Evolutionary conservation across 441 rosid genomes (phyloP), one percentile per base, ranked within the genome.

Genomic region (Sinapis alba): DNA sequence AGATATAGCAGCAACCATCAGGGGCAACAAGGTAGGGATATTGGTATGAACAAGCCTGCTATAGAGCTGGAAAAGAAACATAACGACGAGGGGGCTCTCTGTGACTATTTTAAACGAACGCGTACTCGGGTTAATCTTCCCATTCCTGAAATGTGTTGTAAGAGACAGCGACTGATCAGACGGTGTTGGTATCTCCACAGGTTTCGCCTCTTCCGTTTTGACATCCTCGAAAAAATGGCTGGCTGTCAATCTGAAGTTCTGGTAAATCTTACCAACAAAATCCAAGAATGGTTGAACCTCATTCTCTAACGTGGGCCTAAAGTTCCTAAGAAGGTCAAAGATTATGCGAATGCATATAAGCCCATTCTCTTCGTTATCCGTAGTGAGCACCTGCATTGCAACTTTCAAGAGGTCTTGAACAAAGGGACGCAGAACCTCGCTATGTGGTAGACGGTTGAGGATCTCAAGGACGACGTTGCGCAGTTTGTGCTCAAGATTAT

Each of bases 61-160:
- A 72, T 90, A 94, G 76, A 96, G 83, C 80, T 94, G 99, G 83
- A 96, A 94, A 70, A 94, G 84, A 83, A 96, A 96, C 98, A 96
- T 94, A 70, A 92, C 99, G 41, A 96, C 96, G 41, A 94, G 97
- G n/a, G 99, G 99, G 84, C 96, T 90, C 91, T 96, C 99, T 0
- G 97, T 89, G 70, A 96, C 92, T 82, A 94, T 90, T 88, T 91
- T 96, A 82, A 96, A 96, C 10, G 99, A 96, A 38, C 94, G 84
- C 51, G 96, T 89, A 73, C 95, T 96, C 7, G 97, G 98, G 53
- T 89, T 96, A 76, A 96, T 88, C 79, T 92, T 93, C 71, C 96
- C 96, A 51, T 74, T 83, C 78, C 92, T 88, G 76, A 51, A 64
- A 77, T 83, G 85, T 62, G 83, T 82, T 66, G 86, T 38, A 27